These are phyloP conservation scores for Rhizopogon rudus DNA, from an alignment of 768 basidiomycete species.

Conservation along the genomic window DNA sequence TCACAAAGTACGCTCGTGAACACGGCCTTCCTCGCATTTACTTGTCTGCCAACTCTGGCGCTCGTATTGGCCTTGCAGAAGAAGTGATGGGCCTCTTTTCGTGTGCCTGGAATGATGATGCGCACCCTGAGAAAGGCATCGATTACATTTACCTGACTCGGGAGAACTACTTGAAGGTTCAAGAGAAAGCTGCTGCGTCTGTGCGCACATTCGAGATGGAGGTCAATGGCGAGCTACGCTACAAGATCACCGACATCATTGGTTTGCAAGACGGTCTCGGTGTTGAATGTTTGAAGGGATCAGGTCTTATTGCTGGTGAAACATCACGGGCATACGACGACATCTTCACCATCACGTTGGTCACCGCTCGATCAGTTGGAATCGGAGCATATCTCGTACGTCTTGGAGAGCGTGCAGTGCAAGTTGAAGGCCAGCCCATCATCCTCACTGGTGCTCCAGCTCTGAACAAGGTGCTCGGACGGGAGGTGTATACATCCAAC, in stretches of 20 bases:
- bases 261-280: constrained; percentile 97
- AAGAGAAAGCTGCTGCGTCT: constrained; percentile 75
- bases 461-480: constrained; percentile 97
- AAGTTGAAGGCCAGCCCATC: constrained; percentile 99
- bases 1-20: constrained; percentile 87
- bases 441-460: constrained; percentile 97
- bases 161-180: constrained; percentile 84
- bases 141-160: constrained; percentile 94
- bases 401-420: constrained; percentile 94
- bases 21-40: constrained; percentile 92
- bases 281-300: constrained; percentile 93
- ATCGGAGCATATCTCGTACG: constrained; percentile 99
- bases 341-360: constrained; percentile 98
- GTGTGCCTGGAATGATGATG: constrained; percentile 82
- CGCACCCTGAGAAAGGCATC: constrained; percentile 89
- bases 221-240: constrained; percentile 79
- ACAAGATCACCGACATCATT: constrained; percentile 95
- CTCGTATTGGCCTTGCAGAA: constrained; percentile 93
- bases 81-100: constrained; percentile 86
- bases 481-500: constrained; percentile 98
- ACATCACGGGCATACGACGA: constrained; percentile 98
- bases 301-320: constrained; percentile 97
- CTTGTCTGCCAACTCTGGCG: constrained; percentile 98
- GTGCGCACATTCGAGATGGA: constrained; percentile 83
- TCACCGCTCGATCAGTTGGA: constrained; percentile 97